These are phyloP conservation scores for Panicum virgatum DNA, from an alignment of 202 grass and related monocot genomes.

Conservation along the genomic window DNA sequence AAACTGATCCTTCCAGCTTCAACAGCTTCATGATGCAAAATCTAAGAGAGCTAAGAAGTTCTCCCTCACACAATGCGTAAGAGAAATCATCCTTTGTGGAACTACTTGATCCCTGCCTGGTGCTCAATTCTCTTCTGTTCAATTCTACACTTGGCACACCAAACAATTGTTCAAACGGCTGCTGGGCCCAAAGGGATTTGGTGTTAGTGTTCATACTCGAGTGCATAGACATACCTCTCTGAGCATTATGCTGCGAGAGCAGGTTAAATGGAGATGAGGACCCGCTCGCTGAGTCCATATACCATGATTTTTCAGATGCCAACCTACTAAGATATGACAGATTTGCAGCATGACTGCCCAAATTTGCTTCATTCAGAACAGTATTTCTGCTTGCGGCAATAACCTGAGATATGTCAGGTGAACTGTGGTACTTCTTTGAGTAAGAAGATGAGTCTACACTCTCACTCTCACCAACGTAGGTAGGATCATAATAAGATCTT, in stretches of 20 bases:
- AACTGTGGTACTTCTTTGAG: constrained; percentile 82
- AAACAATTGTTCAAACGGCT: constrained; percentile 70
- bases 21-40: constrained; percentile 65
- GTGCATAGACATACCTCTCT: constrained; percentile 41
- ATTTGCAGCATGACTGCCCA: constrained; percentile 39
- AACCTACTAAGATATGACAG: constrained; percentile 45
- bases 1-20: constrained; percentile 68
- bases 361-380: constrained; percentile 49
- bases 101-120: neutral
- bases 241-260: constrained; percentile 33
- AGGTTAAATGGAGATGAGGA: constrained; percentile 32
- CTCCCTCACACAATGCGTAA: constrained; percentile 34
- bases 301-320: constrained; percentile 42
- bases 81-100: constrained; percentile 41
- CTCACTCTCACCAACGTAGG: constrained; percentile 40
- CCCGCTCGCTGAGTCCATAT: constrained; percentile 40
- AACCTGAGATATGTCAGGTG: constrained; percentile 71
- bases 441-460: constrained; percentile 40
- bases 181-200: constrained; percentile 57
- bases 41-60: constrained; percentile 55
- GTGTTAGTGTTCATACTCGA: constrained; percentile 24
- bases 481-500: constrained; percentile 57
- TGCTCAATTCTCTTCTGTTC: neutral
- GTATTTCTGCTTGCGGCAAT: constrained; percentile 56
- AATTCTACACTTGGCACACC: constrained; percentile 33